Evolutionary conservation across 108 stramenopile genomes (phyloP).

Genomic region (Phaeodactylum tricornutum): DNA sequence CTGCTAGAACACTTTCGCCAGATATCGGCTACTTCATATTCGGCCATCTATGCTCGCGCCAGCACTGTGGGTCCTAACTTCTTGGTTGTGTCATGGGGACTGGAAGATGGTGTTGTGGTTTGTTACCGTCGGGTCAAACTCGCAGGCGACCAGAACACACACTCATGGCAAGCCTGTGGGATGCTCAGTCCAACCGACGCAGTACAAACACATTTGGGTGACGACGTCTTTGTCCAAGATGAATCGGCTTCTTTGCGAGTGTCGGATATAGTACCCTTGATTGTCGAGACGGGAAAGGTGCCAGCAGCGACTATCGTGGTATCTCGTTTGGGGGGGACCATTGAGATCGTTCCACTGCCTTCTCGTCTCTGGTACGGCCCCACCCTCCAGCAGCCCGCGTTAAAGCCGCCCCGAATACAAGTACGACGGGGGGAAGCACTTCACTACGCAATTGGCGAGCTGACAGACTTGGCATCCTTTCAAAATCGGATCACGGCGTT

Average conservation of each 20-base stretch:
- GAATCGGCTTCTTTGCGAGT: constrained; percentile 3
- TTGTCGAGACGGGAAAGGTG: not conserved
- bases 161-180: too few relatives aligned
- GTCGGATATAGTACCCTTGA: constrained; percentile 1
- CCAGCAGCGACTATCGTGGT: constrained; percentile 34
- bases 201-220: too few relatives aligned
- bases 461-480: constrained; percentile 16
- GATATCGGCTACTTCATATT: too few relatives aligned
- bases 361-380: constrained; percentile 45
- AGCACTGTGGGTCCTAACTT: constrained; percentile 47
- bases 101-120: constrained; percentile 47
- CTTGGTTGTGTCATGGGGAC: constrained; percentile 70
- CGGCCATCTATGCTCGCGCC: constrained; percentile 46
- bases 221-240: too few relatives aligned
- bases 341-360: constrained; percentile 66
- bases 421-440: too few relatives aligned
- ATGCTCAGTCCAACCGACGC: too few relatives aligned
- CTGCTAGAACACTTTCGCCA: constrained; percentile 5
- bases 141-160: not conserved
- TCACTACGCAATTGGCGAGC: too few relatives aligned
- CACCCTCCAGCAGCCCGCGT: too few relatives aligned
- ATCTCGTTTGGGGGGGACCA: constrained; percentile 61
- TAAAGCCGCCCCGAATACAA: too few relatives aligned
- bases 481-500: constrained; percentile 24
- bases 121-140: constrained; percentile 45